Conservation (phyloP, 495 filamentous ascomycete species). For the Podospora sp. region DNA sequence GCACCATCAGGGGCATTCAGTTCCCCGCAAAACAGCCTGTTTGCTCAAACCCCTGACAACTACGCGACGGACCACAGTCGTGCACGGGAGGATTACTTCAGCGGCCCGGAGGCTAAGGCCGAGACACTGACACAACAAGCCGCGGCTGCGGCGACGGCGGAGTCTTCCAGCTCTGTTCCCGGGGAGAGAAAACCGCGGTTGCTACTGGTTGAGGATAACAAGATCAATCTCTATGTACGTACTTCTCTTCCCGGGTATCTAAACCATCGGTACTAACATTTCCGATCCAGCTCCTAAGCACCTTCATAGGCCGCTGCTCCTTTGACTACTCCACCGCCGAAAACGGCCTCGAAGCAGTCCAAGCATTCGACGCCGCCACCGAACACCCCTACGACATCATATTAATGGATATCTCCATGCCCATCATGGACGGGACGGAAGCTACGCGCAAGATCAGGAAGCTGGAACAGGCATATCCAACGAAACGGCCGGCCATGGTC, state of each 20-base stretch:
- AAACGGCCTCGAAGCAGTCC: neutral
- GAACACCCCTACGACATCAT: neutral
- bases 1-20: neutral
- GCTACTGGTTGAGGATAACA: slow-evolving; percentile 14
- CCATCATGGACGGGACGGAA: neutral
- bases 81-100: too few relatives aligned
- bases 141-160: neutral
- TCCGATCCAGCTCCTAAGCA: slow-evolving; percentile 16
- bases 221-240: slow-evolving; percentile 11
- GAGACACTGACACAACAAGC: neutral
- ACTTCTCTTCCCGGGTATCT: neutral
- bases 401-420: neutral
- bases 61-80: too few relatives aligned
- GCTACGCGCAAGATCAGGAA: neutral
- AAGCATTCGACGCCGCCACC: neutral
- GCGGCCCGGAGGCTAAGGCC: too few relatives aligned
- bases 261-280: too few relatives aligned
- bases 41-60: too few relatives aligned
- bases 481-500: neutral
- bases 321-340: neutral
- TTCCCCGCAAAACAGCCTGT: neutral
- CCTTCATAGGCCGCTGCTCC: neutral
- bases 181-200: slow-evolving; percentile 5
- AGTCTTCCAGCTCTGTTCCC: too few relatives aligned
- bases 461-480: neutral